Conservation (phyloP, 108 stramenopile species). For the Skeletonema tropicum region DNA sequence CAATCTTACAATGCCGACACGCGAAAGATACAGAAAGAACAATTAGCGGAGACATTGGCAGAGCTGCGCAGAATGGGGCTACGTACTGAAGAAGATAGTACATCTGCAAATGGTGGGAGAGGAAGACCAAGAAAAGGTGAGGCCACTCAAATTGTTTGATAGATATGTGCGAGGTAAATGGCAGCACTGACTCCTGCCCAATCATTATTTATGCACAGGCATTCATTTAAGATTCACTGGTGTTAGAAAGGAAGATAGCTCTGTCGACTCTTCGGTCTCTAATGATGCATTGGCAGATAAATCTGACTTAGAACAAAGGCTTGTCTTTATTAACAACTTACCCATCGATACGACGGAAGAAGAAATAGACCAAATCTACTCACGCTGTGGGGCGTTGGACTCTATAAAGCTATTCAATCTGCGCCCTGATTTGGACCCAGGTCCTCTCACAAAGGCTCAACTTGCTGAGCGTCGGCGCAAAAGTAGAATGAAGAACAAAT, state of each 20-base stretch:
- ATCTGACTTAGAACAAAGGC: slow-evolving; percentile 35
- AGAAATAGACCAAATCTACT: slow-evolving; percentile 63
- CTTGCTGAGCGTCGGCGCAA: slow-evolving; percentile 41
- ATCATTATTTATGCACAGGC: slow-evolving; percentile 3
- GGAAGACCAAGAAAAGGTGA: slow-evolving; percentile 39
- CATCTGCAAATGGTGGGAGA: background rate
- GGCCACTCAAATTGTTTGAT: background rate
- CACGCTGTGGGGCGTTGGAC: slow-evolving; percentile 72
- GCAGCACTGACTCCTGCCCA: background rate
- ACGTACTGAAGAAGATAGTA: slow-evolving; percentile 13
- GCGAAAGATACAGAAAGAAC: slow-evolving; percentile 27
- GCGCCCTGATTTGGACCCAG: slow-evolving; percentile 79
- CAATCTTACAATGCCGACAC: slow-evolving; percentile 17
- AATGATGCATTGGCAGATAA: background rate
- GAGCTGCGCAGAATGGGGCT: slow-evolving; percentile 31
- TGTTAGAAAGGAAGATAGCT: slow-evolving; percentile 24
- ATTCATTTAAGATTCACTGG: slow-evolving; percentile 46
- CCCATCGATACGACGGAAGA: slow-evolving; percentile 76
- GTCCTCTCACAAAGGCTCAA: slow-evolving; percentile 58
- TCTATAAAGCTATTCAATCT: slow-evolving; percentile 71
- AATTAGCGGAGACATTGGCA: slow-evolving; percentile 30
- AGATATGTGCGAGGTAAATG: background rate
- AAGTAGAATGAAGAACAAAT: slow-evolving; percentile 26
- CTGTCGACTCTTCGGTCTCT: background rate
- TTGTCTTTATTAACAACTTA: slow-evolving; percentile 80